phyloP scores from a whole-genome alignment of 2,329 filamentous ascomycete species.

The Aspergillus amoenus region DNA sequence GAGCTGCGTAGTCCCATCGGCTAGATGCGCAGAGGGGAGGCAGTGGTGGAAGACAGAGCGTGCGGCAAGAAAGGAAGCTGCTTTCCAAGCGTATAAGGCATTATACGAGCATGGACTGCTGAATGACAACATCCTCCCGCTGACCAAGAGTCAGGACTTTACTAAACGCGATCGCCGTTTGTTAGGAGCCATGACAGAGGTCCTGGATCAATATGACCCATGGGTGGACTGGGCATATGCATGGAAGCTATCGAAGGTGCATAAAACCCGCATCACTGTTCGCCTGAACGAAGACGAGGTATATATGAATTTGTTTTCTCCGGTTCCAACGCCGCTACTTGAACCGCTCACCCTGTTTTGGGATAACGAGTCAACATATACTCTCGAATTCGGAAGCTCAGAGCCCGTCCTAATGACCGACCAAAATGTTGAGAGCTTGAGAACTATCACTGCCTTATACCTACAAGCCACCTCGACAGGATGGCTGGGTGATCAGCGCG shows the following conservation, averaged over 20 bases:
- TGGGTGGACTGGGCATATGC: conserved; percentile 28
- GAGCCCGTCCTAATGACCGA: conserved; percentile 8
- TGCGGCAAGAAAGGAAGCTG: conserved; percentile 75
- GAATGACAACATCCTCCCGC: conserved; percentile 74
- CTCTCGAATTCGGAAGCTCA: conserved; percentile 19
- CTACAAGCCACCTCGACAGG: conserved; percentile 23
- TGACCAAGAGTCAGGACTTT: conserved; percentile 32
- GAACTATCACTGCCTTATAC: conserved; percentile 33
- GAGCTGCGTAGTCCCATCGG: conserved; percentile 61
- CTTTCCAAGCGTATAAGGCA: conserved; percentile 73
- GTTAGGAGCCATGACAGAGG: conserved; percentile 24
- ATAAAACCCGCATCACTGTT: conserved; percentile 25
- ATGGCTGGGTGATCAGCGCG: conserved; percentile 8
- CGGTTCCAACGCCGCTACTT: conserved; percentile 17
- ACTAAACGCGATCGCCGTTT: conserved; percentile 9
- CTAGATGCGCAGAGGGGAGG: conserved; percentile 56
- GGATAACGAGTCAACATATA: conserved; percentile 25
- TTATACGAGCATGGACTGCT: conserved; percentile 71
- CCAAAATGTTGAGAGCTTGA: conserved; percentile 27
- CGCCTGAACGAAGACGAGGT: conserved; percentile 17
- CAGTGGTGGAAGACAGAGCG: conserved; percentile 68
- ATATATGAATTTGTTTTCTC: conserved; percentile 23
- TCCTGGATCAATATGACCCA: conserved; percentile 31
- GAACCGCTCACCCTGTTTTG: conserved; percentile 29
- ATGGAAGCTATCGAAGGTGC: conserved; percentile 24